Percentiles rank a stretch among this genome's conserved stretches.
Evolutionary conservation across 345 rosid species (phyloP).

Genomic region (Aegle marmelos): DNA sequence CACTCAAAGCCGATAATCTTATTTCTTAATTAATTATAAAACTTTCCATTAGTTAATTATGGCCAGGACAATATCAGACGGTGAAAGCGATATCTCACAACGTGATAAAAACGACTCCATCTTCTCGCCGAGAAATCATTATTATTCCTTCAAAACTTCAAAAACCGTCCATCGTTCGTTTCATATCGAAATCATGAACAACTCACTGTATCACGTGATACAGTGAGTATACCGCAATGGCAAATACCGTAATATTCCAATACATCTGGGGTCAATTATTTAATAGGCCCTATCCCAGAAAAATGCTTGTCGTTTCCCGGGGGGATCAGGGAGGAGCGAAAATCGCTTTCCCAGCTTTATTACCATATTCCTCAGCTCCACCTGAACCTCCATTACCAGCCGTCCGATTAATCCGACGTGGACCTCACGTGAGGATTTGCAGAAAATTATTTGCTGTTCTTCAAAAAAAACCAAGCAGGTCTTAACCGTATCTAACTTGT

Average conservation of each 20-base stretch:
- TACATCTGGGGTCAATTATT: slow-evolving; percentile 28
- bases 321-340: slow-evolving; percentile 32
- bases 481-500: neutral
- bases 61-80: neutral
- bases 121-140: neutral
- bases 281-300: slow-evolving; percentile 5
- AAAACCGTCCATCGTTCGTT: neutral
- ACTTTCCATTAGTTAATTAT: slow-evolving; percentile 20
- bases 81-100: neutral
- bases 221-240: slow-evolving; percentile 38
- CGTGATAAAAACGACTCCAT: neutral
- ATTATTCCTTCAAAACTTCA: neutral
- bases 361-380: neutral
- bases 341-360: slow-evolving; percentile 17
- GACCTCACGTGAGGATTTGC: too few species aligned
- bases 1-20: slow-evolving; percentile 10
- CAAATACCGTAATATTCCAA: slow-evolving; percentile 33
- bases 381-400: slow-evolving; percentile 18
- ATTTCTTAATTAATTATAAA: neutral
- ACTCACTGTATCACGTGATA: slow-evolving; percentile 44
- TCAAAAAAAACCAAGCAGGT: neutral
- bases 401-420: slow-evolving; percentile 24
- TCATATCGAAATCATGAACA: slow-evolving; percentile 14
- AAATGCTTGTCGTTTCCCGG: slow-evolving; percentile 41
- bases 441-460: too few species aligned